phyloP scores from a whole-genome alignment of 495 filamentous ascomycete species.

The Talaromyces borbonicus region DNA sequence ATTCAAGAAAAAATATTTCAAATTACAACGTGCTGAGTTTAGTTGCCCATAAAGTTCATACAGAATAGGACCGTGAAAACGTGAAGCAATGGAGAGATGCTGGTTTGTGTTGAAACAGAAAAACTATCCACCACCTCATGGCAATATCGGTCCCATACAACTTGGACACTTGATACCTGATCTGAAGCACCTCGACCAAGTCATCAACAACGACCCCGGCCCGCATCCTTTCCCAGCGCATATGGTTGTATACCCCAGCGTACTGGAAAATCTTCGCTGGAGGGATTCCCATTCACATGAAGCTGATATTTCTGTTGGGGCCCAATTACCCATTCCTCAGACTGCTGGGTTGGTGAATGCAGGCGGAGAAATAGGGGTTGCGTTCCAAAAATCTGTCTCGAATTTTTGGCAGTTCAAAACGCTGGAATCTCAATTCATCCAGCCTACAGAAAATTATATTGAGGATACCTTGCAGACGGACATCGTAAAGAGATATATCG shows the following conservation, averaged over 20 bases:
- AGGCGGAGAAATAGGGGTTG: not conserved
- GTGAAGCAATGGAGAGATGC: slow-evolving; percentile 7
- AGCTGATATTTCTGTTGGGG: not conserved
- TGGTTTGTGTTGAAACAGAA: not conserved
- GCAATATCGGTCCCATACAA: not conserved
- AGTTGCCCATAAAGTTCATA: too few relatives aligned
- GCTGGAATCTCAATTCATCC: not conserved
- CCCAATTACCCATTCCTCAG: not conserved
- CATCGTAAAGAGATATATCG: not conserved
- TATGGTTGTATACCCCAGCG: not conserved
- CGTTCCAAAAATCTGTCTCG: not conserved
- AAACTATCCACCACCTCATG: not conserved
- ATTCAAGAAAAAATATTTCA: too few relatives aligned
- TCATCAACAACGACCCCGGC: not conserved
- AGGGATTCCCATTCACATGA: not conserved
- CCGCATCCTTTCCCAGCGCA: not conserved
- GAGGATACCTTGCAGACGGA: not conserved
- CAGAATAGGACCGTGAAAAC: too few relatives aligned
- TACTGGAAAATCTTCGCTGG: not conserved
- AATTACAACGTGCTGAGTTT: too few relatives aligned
- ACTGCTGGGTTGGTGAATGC: not conserved
- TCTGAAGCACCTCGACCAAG: not conserved
- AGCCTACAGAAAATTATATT: not conserved
- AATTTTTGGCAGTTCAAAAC: not conserved
- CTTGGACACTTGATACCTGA: not conserved